Base-by-base conservation (phyloP, 2,329 filamentous ascomycete species). In the Microdochium trichocladiopsis region DNA sequence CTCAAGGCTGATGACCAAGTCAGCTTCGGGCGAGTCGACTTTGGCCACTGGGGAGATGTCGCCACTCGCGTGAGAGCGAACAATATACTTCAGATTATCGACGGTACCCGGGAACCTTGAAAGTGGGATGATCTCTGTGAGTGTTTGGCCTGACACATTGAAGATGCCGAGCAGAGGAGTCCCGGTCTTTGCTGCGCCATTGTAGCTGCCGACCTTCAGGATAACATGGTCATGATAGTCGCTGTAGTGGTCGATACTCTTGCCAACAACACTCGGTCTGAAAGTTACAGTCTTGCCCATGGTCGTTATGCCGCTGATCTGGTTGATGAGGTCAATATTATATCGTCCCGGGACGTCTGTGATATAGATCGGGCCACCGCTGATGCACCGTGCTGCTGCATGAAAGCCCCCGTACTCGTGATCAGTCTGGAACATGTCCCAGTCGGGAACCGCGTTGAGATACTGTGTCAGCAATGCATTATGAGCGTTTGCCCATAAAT, bases 401-500 rank as follows among this genome's bases (percentile, higher is more conserved):
- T 99, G 94, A 64, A 94, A 95, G 0, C 79, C 81, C 0, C 87
- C 88, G 66, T 89, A 95, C 23, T 76, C 72, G 55, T 84, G 79
- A 2, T 72, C 71, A 1, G 82, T 84, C 60, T 86, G 83, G 62
- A 86, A 86, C 83, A 86, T 86, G 58, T 86, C 83, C 80, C 82
- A 86, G 67, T 96, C 92, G 0, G 94, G 93, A 1, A 97, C 71
- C 1, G 90, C 82, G 59, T 96, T 96, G 28, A 97, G 75, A 62
- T 94, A 86, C 56, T 90, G 84, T 2, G 87, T 92, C 14, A 97
- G 74, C 1, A 97, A 75, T 28, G 83, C 78, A 65, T 95, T 96
- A 69, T 96, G 88, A 0, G 93, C 93, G 64, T 97, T 99, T 57
- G 87, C 83, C 76, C 95, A 99, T 33, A 97, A 80, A 67, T 99